Evolutionary conservation across 2,329 filamentous ascomycete genomes (phyloP), one percentile per base, ranked within the genome.

Genomic region (Penicillium janthinellum): DNA sequence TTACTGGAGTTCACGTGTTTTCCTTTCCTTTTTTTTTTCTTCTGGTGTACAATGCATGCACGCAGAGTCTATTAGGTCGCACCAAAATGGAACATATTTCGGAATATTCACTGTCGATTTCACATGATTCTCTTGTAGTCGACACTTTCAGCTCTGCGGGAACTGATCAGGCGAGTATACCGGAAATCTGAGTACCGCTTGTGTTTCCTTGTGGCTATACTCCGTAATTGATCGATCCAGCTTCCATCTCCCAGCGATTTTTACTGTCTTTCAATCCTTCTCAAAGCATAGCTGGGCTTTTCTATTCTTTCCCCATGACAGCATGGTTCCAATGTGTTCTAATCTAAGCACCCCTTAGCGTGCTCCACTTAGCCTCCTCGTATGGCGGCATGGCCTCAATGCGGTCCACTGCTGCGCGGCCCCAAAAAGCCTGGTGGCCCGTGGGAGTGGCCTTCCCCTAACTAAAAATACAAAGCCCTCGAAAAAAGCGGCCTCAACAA

Each of bases 321-420:
- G 52, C 45, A 61, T 52, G 54, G 55, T 63, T 17, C 17, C 17
- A 17, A 17, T 57, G 22, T 55, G 54, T 66, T 62, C 57, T 59
- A 67, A 65, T 63, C 51, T 64, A 64, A 67, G 64, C 57, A 62
- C 59, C 41, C 50, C n/a, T 51, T 68, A 67, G 66, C 54, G 63
- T 48, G 55, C 66, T 68, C 64, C 66, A 68, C 66, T 50, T 39
- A 35, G 15, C 44, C 59, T 62, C 64, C 58, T 62, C 50, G 60
- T 58, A 57, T 52, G 39, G 47, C 51, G 50, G 60, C 57, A 57
- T 52, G 39, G 47, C 51, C 49, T 60, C 45, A 44, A 44, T 52
- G 45, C 56, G 61, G 58, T 70, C 67, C 68, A 71, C 68, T 62
- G 53, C 61, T 63, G 62, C 64, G 64, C 63, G 67, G 69, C 62